Evolutionary conservation across 805 yeast species (phyloP), one percentile per base, ranked within the genome.

Genomic region (Sporopachydermia quercuum): DNA sequence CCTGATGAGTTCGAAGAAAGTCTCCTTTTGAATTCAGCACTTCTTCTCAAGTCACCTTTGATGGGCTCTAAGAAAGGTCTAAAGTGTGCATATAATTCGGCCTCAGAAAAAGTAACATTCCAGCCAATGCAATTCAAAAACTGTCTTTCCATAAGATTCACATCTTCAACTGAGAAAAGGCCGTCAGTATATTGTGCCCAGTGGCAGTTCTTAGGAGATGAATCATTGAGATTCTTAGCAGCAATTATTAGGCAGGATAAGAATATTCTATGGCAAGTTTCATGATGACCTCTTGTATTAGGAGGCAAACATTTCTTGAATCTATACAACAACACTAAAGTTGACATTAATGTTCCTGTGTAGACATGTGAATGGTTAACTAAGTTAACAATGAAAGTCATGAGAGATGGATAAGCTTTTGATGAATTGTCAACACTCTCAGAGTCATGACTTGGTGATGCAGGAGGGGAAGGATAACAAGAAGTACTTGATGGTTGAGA

Each of bases 171-270:
- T 5, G 76, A 55, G 44, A 89, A 70, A 35, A 91, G 66, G 1
- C 96, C 96, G 54, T 79, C 78, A 3, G 97, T 87, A 64, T 89
- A 87, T 44, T 74, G 70, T 3, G 94, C 78, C 98, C 98, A 89
- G 63, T 91, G 96, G 61, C 81, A 87, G 62, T 89, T 89, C 56
- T 89, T 70, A 35, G 98, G 98, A 15, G 93, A 78, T 3, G 94
- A 81, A 63, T 89, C 98, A 60, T 89, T 89, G 47, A 87, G 70
- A 46, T 76, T 77, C 63, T 89, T 89, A 13, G 97, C 96, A n/a
- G 94, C 82, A 38, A 91, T 61, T 36, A 89, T 84, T 42, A 89
- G 67, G 36, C 95, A 74, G 0, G 96, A 95, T 39, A 89, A 63
- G 48, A 89, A 91, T 42, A 89, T 83, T 44, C 97, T 70, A 63